phyloP scores from a whole-genome alignment of 805 yeast genomes.

The Crinitomyces ghanaensis region DNA sequence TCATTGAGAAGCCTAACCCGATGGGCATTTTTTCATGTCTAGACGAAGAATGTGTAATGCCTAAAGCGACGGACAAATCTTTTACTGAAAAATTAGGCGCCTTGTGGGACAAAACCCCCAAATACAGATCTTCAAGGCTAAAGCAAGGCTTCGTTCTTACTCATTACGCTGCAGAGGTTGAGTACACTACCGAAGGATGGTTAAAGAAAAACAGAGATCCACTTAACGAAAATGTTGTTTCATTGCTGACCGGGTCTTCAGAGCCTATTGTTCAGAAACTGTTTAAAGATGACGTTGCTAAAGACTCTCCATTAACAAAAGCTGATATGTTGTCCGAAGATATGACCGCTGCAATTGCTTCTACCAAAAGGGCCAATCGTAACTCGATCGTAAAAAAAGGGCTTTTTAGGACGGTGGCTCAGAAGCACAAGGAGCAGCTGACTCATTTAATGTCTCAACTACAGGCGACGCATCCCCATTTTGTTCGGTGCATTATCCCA shows the following conservation, averaged over 20 bases:
- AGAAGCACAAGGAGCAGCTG: conserved; percentile 80
- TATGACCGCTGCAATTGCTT: conserved; percentile 15
- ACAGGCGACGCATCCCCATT: conserved; percentile 81
- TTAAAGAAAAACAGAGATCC: conserved; percentile 92
- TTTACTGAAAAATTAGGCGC: conserved; percentile 69
- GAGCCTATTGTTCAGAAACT: conserved; percentile 46
- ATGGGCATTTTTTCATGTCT: conserved; percentile 77
- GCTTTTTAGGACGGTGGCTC: conserved; percentile 69
- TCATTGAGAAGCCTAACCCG: conserved; percentile 65
- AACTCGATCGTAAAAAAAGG: conserved; percentile 26
- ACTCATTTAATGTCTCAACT: conserved; percentile 59
- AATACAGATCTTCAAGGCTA: conserved; percentile 64
- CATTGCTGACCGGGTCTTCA: conserved; percentile 45
- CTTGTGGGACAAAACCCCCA: conserved; percentile 45
- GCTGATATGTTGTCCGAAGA: too few species aligned
- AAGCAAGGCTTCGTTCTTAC: conserved; percentile 70
- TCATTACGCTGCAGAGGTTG: conserved; percentile 97
- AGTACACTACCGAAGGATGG: conserved; percentile 88
- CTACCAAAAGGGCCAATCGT: conserved; percentile 17
- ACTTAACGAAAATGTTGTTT: conserved; percentile 60
- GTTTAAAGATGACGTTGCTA: conserved; percentile 31
- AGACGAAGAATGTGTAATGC: conserved; percentile 93
- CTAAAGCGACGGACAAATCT: conserved; percentile 72
- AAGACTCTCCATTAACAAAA: too few species aligned
- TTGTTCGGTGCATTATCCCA: conserved; percentile 92